Evolutionary conservation across 148 eudicot species (phyloP), one percentile per base, ranked within the genome.

Genomic region (Chenopodium formosanum): DNA sequence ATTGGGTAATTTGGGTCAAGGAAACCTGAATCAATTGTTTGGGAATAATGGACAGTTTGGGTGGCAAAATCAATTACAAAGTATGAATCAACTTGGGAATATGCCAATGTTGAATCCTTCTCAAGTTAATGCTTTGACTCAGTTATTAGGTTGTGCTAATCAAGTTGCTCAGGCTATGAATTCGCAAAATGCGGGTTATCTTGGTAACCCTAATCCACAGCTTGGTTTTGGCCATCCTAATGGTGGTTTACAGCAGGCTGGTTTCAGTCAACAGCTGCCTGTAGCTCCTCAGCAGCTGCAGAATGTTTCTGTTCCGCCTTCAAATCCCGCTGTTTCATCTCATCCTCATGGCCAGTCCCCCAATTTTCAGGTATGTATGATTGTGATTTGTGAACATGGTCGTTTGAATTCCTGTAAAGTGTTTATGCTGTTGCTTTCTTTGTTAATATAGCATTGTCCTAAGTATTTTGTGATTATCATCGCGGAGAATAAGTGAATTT

Each of bases 361-460:
- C 23, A 80, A 74, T 31, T 77, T 85, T 76, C 93, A 90, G 95
- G 97, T 93, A 82, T 34, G 50, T 73, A 34, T 81, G 71, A 70
- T 58, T 70, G 44, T 48, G 72, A 17, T 16, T 17, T 56, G 22
- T 62, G 13, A 27, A 13, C 70, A 9, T 62, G 29, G 32, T 47
- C 2, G 7, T 62, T 27, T 69, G 11, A 60, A 20, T 60, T 22
- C 20, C 10, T 48, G 8, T 9, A 13, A 2, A 47, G 40, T 16
- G 37, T 52, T 3, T 16, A n/a, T 70, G 79, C 52, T 13, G n/a
- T 22, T 48, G 34, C 40, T n/a, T 81, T 29, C 31, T 56, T 37
- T 83, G 66, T 16, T n/a, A 10, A 22, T 53, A 13, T 50, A 50
- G 22, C 4, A 9, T 48, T 74, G 16, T 71, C 10, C 23, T 60